Conservation (phyloP, 1,284 basidiomycete species). For the Singerocomus rubriflavus region DNA sequence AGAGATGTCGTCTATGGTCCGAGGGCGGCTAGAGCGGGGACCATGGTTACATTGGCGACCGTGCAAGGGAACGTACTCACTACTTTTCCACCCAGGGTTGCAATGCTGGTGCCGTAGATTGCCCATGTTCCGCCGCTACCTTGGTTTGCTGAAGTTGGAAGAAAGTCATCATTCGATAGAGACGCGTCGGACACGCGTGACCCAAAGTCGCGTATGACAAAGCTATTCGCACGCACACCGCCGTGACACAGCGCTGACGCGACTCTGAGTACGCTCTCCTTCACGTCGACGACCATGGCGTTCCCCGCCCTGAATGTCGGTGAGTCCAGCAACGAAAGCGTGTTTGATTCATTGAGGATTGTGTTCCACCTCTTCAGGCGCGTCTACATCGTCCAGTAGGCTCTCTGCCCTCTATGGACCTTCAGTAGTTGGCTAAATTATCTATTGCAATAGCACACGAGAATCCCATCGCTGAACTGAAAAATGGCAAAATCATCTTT, state of each 20-base stretch:
- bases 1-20: constrained; percentile 96
- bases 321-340: constrained; percentile 24
- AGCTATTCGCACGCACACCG: constrained; percentile 24
- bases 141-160: constrained; percentile 51
- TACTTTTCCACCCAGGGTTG: constrained; percentile 99
- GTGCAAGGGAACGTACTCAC: constrained; percentile 41
- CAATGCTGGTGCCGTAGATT: constrained; percentile 53
- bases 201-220: constrained; percentile 30
- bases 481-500: constrained; percentile 73
- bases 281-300: constrained; percentile 35
- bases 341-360: constrained; percentile 6
- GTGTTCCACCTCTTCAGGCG: not conserved
- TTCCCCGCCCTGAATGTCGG: constrained; percentile 36
- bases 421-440: not conserved
- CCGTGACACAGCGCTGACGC: constrained; percentile 19
- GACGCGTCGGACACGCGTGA: constrained; percentile 37
- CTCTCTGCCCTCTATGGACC: not conserved
- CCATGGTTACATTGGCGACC: constrained; percentile 6
- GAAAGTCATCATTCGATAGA: constrained; percentile 48
- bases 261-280: constrained; percentile 12
- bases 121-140: constrained; percentile 40
- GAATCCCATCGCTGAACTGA: constrained; percentile 54
- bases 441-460: constrained; percentile 32
- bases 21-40: constrained; percentile 70
- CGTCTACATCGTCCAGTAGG: constrained; percentile 20